Base-by-base conservation (phyloP, 305 asterid genomes). In the Fraxinus baroniana region DNA sequence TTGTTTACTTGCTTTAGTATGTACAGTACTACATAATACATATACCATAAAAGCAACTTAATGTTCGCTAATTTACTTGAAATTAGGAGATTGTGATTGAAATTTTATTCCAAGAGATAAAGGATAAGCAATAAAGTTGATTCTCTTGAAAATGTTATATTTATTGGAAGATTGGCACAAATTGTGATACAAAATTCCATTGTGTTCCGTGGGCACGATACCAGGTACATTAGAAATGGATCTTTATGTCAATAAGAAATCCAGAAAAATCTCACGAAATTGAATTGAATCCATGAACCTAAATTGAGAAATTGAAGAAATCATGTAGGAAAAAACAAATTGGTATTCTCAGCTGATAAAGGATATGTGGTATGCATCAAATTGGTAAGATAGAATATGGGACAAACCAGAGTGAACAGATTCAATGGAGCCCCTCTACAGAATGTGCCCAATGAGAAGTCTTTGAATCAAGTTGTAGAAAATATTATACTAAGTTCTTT, bases 301-400 rank as follows among this genome's bases (percentile, higher is more conserved):
- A 18, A 39, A 22, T 57, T 1, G 66, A 60, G 70, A 20, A 60
- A 20, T 60, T 18, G 26, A 60, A 60, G 70, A 60, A 60, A 12
- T 30, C 66, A 17, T 18, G 26, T 55, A 41, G 77, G 17, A 4
- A 33, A 35, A 52, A 76, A 4, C 10, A 71, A 79, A 15, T 5
- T 5, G n/a, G 33, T 13, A 10, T 32, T 66, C 74, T 39, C 12
- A 79, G 62, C 73, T 80, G 74, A 83, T 80, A 83, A 77, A 12
- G 44, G 74, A 44, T 74, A 73, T 80, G 88, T 83, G 86, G 88
- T 78, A 60, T 26, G 17, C 70, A 52, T 68, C 6, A 26, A 55
- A 30, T 70, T 76, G 70, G 82, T 77, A 35, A 49, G 83, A 79
- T 76, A 76, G 17, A 74, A 86, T 80, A 83, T 64, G 41, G 44